phyloP scores from a whole-genome alignment of 202 grass and related monocot species.

The Dendrocalamus latiflorus region DNA sequence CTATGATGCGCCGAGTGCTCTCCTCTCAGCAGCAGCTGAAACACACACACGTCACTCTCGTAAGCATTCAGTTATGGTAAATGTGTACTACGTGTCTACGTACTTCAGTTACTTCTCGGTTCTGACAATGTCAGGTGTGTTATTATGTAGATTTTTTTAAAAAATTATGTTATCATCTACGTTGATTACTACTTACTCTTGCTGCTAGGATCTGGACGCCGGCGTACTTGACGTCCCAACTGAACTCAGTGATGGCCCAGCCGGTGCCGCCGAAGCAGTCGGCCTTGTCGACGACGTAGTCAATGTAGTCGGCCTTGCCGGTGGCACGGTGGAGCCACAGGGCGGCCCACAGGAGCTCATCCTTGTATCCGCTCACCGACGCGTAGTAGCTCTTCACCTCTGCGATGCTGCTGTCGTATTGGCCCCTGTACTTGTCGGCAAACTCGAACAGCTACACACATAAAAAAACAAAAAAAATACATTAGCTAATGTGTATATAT shows the following conservation, averaged over 20 bases:
- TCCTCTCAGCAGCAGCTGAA: no score
- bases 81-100: no score
- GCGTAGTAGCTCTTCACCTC: constrained; percentile 95
- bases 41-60: no score
- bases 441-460: constrained; percentile 69
- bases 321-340: constrained; percentile 88
- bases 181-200: constrained; percentile 27
- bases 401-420: constrained; percentile 79
- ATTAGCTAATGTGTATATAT: constrained; percentile 1
- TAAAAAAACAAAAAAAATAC: background rate
- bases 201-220: constrained; percentile 82
- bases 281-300: constrained; percentile 73
- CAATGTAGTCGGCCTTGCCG: constrained; percentile 46
- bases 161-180: no score
- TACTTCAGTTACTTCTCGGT: no score
- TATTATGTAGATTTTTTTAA: no score
- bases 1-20: no score
- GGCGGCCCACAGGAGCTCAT: constrained; percentile 92
- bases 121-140: no score
- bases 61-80: no score
- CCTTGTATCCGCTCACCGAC: constrained; percentile 88
- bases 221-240: constrained; percentile 97
- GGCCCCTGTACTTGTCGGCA: constrained; percentile 70
- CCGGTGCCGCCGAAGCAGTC: constrained; percentile 69
- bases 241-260: constrained; percentile 94